Base-by-base conservation (phyloP, 2,329 filamentous ascomycete species). In the Trichoderma gracile region DNA sequence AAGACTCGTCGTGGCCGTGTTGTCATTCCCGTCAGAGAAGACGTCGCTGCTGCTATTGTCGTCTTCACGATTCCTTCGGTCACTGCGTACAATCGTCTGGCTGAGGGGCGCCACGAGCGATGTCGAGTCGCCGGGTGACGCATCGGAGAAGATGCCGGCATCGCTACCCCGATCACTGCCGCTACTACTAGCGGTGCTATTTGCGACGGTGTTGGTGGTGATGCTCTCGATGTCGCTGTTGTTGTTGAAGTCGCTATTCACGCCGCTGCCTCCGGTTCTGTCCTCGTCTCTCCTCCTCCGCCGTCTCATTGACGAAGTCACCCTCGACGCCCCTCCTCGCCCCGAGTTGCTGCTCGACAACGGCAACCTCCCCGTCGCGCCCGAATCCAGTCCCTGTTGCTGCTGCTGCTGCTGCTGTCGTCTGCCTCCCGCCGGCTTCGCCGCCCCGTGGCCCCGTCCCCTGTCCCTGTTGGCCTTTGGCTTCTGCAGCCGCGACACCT, bases 401-500 rank as follows among this genome's bases (percentile, higher is more conserved):
- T 38, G 33, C 25, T 42, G 58, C 40, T 49, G 43, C 17, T 42
- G 52, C n/a, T 49, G 43, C 17, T 42, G 52, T 14, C 50, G 47
- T 30, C 38, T 45, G n/a, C 25, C 19, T 2, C 25, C 25, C 2
- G 38, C 17, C 42, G 55, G 42, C 55, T 25, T 17, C 25, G 54
- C 17, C 42, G 54, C 54, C 19, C 19, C 33, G 19, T 33, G 33
- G 49, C 49, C 17, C 15, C 60, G 27, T 14, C 38, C 23, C 52
- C 9, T 30, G 30, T 30, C 30, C 8, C 9, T 63, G 42, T 14
- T 14, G 12, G 10, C 10, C 33, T 38, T 63, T 27, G 21, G 27
- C 12, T 63, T 63, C 40, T 63, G 52, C 40, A 62, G 46, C 46
- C 64, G 47, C 50, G 64, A 65, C 7, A 79, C 72, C 56, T 68